Evolutionary conservation across 2,329 filamentous ascomycete species (phyloP), one percentile per base, ranked within the genome.

Genomic region (Exserohilum turcica): DNA sequence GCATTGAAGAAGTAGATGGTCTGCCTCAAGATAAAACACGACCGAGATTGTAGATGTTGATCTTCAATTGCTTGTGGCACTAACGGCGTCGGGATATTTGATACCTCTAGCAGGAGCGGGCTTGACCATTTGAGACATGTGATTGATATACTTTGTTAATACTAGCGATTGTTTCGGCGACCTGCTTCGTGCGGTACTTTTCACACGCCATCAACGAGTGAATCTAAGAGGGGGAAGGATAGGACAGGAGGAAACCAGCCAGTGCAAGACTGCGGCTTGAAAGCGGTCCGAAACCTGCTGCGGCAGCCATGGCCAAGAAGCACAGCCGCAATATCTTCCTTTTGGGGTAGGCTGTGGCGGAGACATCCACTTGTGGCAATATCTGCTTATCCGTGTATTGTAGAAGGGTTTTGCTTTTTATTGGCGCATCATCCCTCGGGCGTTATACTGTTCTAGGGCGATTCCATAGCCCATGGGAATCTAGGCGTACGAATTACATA

Each of bases 1-100:
- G 86, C 90, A 19, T 76, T 92, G 70, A 87, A 83, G 77, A 90
- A 74, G 47, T 75, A 63, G 59, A 16, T 12, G 29, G 13, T 18
- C 15, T 45, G 10, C 28, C 19, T 27, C 29, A 19, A 24, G 18
- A 42, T 5, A 43, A 46, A 40, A 38, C 10, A 31, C 15, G 28
- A 43, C 35, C 19, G 21, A 16, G 24, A 43, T 37, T 38, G 37
- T 36, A 38, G 38, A 44, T 27, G 16, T 37, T n/a, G 29, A 19
- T 43, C 29, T 29, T 28, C 36, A 12, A 36, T 43, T 49, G 10
- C 21, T 24, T 33, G 43, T 46, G 19, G 31, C n/a, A 28, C 42
- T 33, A 39, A 32, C 8, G 51, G 54, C 32, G 35, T 53, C 54
- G 38, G 39, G 43, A 35, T 38, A 44, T 38, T 31, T 35, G 28